Conservation (phyloP, 2,329 filamentous ascomycete genomes). For the Nothophoma quercina region DNA sequence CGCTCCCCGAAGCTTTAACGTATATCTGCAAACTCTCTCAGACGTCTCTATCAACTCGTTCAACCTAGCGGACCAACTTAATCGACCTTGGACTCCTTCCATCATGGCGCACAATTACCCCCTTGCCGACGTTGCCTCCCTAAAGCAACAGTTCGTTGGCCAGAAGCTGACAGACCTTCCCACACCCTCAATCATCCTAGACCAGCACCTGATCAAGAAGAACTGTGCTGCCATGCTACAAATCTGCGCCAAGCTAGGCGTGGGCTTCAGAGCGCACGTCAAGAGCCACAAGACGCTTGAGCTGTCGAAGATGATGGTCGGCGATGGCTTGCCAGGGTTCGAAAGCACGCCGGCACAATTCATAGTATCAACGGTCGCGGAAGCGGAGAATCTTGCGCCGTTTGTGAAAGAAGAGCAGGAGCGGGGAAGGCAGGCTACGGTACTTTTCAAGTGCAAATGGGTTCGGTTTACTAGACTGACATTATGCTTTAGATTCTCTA, state of each 20-base stretch:
- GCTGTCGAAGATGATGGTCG: slow-evolving; percentile 74
- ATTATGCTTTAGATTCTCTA: slow-evolving; percentile 77
- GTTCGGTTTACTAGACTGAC: too few species aligned
- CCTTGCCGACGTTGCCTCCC: slow-evolving; percentile 15
- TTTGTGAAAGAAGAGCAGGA: slow-evolving; percentile 66
- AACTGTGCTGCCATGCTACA: slow-evolving; percentile 78
- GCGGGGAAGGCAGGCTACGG: slow-evolving; percentile 65
- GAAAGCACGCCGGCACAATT: slow-evolving; percentile 61
- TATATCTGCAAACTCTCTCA: too few species aligned
- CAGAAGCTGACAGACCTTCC: slow-evolving; percentile 67
- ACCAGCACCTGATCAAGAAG: slow-evolving; percentile 68
- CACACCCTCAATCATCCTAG: slow-evolving; percentile 73
- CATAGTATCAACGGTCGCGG: slow-evolving; percentile 76
- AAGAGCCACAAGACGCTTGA: slow-evolving; percentile 85
- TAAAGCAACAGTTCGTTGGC: slow-evolving; percentile 60
- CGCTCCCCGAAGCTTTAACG: too few species aligned
- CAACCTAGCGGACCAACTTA: too few species aligned
- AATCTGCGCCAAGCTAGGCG: slow-evolving; percentile 63
- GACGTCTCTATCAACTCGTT: too few species aligned
- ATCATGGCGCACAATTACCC: slow-evolving; percentile 27
- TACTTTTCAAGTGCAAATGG: too few species aligned
- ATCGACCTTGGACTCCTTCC: neutral
- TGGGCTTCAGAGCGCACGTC: slow-evolving; percentile 78
- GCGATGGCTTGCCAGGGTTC: slow-evolving; percentile 45
- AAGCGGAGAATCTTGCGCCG: slow-evolving; percentile 72